phyloP scores from a whole-genome alignment of 306 rosid species.

The Carpinus fangiana region DNA sequence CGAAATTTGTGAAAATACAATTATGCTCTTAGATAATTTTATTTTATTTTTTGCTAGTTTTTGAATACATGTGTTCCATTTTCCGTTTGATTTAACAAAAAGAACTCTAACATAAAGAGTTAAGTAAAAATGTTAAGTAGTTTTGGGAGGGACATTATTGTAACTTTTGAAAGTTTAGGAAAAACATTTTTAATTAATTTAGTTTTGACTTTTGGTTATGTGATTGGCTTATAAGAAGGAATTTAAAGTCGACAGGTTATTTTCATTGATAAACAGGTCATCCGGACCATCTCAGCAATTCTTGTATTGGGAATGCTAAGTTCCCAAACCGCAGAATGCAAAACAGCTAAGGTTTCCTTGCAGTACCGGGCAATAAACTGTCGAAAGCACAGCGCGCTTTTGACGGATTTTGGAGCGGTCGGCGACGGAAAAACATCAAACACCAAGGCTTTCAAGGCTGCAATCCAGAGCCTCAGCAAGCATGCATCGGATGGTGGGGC shows the following conservation, averaged over 20 bases:
- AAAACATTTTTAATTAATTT: no score
- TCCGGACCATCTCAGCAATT: conserved; percentile 5
- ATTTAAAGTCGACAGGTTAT: neutral
- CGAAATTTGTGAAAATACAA: no score
- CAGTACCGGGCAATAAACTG: conserved; percentile 47
- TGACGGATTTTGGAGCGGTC: conserved; percentile 77
- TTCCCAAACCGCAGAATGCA: conserved; percentile 35
- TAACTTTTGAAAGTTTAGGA: no score
- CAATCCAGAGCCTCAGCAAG: conserved; percentile 56
- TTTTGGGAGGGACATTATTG: no score
- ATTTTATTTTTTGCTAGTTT: no score
- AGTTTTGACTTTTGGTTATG: neutral
- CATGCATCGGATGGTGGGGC: conserved; percentile 66
- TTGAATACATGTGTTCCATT: no score
- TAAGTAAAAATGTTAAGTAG: no score
- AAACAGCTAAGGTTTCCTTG: conserved; percentile 8
- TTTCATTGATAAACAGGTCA: conserved; percentile 24
- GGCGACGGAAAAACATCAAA: conserved; percentile 79
- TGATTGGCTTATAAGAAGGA: neutral
- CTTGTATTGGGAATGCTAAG: conserved; percentile 22
- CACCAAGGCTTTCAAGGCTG: conserved; percentile 64
- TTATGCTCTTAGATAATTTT: no score
- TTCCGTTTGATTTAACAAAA: no score
- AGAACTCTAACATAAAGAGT: no score
- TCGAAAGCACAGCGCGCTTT: conserved; percentile 58